phyloP scores from a whole-genome alignment of 2,329 filamentous ascomycete genomes.

The Diaporthe citriasiana region DNA sequence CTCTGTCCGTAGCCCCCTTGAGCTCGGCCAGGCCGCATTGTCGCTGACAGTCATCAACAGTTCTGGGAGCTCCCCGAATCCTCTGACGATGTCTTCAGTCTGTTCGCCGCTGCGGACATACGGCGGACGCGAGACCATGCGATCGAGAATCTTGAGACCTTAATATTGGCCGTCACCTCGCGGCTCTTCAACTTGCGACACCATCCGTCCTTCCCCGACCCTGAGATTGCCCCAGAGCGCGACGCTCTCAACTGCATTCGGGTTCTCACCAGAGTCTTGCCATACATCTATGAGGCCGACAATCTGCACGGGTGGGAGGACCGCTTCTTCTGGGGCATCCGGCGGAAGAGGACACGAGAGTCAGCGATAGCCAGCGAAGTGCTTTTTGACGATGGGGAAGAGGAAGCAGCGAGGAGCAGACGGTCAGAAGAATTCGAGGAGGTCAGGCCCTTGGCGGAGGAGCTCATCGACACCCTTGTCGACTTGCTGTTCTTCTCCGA shows the following conservation, averaged over 20 bases:
- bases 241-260: conserved; percentile 97
- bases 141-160: conserved; percentile 89
- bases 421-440: conserved; percentile 79
- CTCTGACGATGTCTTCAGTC: conserved; percentile 94
- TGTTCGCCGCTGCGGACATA: conserved; percentile 91
- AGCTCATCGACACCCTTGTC: conserved; percentile 89
- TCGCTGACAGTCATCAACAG: conserved; percentile 58
- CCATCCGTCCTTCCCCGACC: conserved; percentile 91
- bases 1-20: conserved; percentile 71
- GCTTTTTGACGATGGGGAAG: conserved; percentile 83
- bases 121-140: conserved; percentile 88
- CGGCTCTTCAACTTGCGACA: conserved; percentile 86
- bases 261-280: conserved; percentile 88
- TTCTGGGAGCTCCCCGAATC: conserved; percentile 99
- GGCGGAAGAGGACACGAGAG: conserved; percentile 79
- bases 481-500: conserved; percentile 93
- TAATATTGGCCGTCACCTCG: conserved; percentile 86
- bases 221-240: conserved; percentile 84
- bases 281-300: conserved; percentile 93
- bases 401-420: conserved; percentile 65
- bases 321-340: conserved; percentile 88
- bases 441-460: conserved; percentile 89
- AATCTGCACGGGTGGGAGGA: conserved; percentile 88
- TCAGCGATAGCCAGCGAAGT: conserved; percentile 79
- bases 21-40: neutral